Evolutionary conservation across 225 moss, liverwort and hornwort genomes (phyloP).

Genomic region (Pseudoscleropodium purum): DNA sequence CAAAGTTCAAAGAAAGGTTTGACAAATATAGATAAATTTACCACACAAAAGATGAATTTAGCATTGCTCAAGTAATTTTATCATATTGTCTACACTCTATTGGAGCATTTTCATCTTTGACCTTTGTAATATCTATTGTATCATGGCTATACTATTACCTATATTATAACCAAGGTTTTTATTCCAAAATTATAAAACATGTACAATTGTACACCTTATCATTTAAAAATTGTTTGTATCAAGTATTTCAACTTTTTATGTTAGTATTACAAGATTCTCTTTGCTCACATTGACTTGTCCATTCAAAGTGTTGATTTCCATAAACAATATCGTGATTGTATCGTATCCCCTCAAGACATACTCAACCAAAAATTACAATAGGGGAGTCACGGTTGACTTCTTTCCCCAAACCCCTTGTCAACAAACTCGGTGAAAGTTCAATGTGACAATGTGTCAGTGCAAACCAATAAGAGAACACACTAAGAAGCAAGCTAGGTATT

Average conservation of each 20-base stretch:
- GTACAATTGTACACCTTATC: fast-evolving
- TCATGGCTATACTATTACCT: fast-evolving
- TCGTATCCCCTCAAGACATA: fast-evolving
- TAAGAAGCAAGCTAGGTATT: neutral
- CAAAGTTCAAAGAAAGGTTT: neutral
- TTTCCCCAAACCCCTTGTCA: fast-evolving
- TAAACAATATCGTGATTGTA: too few species aligned
- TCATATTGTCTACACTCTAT: fast-evolving
- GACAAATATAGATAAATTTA: neutral
- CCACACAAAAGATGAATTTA: neutral
- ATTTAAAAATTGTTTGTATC: neutral
- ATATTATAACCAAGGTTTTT: neutral
- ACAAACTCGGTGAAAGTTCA: neutral
- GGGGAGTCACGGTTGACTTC: fast-evolving
- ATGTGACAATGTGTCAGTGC: fast-evolving
- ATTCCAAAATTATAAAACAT: neutral
- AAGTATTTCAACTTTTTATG: neutral
- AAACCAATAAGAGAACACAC: fast-evolving
- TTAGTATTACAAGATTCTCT: neutral
- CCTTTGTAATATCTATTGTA: neutral
- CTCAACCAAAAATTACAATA: neutral
- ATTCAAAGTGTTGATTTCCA: neutral
- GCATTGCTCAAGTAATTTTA: too few species aligned
- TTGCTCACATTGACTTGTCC: neutral
- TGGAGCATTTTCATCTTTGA: fast-evolving